Conservation (phyloP, 495 filamentous ascomycete species). For the Penicillium parvum region DNA sequence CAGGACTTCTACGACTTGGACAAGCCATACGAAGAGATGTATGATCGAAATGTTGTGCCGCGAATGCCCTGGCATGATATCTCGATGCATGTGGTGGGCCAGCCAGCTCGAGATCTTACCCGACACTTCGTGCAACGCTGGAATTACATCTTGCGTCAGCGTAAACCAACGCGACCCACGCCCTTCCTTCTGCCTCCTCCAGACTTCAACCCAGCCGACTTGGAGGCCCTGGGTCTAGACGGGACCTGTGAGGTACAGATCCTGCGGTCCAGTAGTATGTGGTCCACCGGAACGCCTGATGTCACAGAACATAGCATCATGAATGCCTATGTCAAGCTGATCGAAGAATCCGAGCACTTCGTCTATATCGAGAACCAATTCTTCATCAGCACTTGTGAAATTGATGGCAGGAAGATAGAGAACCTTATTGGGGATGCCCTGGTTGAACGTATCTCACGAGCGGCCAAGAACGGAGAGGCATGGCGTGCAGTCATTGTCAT, state of each 20-base stretch:
- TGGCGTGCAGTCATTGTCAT: slow-evolving; percentile 96
- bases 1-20: slow-evolving; percentile 91
- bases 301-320: slow-evolving; percentile 88
- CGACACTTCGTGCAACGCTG: slow-evolving; percentile 98
- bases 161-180: slow-evolving; percentile 89
- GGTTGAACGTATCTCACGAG: slow-evolving; percentile 84
- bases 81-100: slow-evolving; percentile 95
- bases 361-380: slow-evolving; percentile 99
- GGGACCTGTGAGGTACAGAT: slow-evolving; percentile 97
- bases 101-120: slow-evolving; percentile 90
- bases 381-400: slow-evolving; percentile 91
- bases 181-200: slow-evolving; percentile 91
- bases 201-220: slow-evolving; percentile 78
- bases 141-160: slow-evolving; percentile 94
- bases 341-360: slow-evolving; percentile 92
- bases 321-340: slow-evolving; percentile 91
- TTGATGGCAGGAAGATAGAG: slow-evolving; percentile 79
- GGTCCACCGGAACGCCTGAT: slow-evolving; percentile 86
- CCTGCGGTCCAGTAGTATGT: slow-evolving; percentile 79
- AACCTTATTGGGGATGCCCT: slow-evolving; percentile 94
- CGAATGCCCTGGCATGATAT: slow-evolving; percentile 99
- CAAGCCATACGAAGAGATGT: slow-evolving; percentile 99
- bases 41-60: slow-evolving; percentile 79
- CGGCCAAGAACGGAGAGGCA: slow-evolving; percentile 76
- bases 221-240: slow-evolving; percentile 80